Percentiles rank a stretch among this genome's conserved stretches.
Evolutionary conservation across 1,284 basidiomycete species (phyloP).

Genomic region (Stygiomarasmius scandens): DNA sequence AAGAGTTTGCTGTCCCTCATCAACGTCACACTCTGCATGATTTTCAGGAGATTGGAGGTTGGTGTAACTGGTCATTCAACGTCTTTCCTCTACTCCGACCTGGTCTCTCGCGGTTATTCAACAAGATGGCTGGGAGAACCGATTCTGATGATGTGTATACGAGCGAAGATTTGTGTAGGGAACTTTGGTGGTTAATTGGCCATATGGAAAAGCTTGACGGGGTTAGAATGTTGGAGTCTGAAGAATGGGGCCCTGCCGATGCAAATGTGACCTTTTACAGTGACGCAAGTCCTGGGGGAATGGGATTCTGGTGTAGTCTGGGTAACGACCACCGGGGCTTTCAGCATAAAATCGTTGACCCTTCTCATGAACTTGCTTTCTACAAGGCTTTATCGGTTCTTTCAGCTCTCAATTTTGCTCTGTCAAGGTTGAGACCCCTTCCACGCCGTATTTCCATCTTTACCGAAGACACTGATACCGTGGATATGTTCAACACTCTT

Average conservation of each 20-base stretch:
- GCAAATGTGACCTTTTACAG: not conserved
- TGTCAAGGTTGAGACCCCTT: not conserved
- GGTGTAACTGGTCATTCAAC: conserved; percentile 36
- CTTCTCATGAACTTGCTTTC: conserved; percentile 24
- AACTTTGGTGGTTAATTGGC: not conserved
- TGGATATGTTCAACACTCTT: conserved; percentile 27
- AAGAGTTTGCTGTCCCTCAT: conserved; percentile 13
- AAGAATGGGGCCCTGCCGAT: not conserved
- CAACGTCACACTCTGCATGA: conserved; percentile 17
- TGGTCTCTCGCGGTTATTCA: conserved; percentile 19
- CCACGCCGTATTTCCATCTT: conserved; percentile 22
- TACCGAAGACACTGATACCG: conserved; percentile 28
- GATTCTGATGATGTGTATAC: not conserved
- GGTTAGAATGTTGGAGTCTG: not conserved
- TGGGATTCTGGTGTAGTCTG: not conserved
- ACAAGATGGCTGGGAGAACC: conserved; percentile 14
- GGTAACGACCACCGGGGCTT: no score
- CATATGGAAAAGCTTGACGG: not conserved
- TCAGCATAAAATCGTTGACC: no score
- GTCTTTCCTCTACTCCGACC: conserved; percentile 32
- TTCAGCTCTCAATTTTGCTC: conserved; percentile 19
- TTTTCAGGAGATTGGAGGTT: conserved; percentile 29
- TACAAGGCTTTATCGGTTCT: conserved; percentile 30
- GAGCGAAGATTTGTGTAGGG: not conserved
- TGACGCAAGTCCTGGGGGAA: not conserved